Evolutionary conservation across 305 asterid species (phyloP).

Genomic region (Plantago coronopus): DNA sequence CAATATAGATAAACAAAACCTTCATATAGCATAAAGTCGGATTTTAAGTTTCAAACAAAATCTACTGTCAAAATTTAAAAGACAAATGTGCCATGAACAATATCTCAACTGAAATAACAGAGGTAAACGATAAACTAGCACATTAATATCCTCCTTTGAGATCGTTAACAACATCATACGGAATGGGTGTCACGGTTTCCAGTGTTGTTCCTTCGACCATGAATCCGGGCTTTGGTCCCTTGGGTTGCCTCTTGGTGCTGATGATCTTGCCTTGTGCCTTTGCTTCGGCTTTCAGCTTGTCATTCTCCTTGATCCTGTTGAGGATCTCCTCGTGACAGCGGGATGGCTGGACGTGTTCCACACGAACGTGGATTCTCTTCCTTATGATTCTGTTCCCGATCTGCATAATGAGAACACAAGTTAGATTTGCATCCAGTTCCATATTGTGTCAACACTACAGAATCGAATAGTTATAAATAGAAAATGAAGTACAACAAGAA

Average conservation of each 20-base stretch:
- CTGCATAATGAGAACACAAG: slow-evolving; percentile 19
- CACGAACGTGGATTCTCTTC: slow-evolving; percentile 73
- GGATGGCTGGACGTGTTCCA: slow-evolving; percentile 69
- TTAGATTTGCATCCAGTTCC: no score
- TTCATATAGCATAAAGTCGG: no score
- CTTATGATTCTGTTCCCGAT: slow-evolving; percentile 60
- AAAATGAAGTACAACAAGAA: no score
- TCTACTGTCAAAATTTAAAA: no score
- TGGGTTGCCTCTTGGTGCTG: slow-evolving; percentile 79
- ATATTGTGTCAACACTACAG: no score
- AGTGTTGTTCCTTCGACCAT: slow-evolving; percentile 71
- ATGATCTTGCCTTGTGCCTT: slow-evolving; percentile 64
- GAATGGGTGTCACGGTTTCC: slow-evolving; percentile 81
- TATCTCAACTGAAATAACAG: no score
- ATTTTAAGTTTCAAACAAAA: no score
- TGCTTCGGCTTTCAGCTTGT: slow-evolving; percentile 62
- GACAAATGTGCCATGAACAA: no score
- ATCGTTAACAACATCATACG: slow-evolving; percentile 80
- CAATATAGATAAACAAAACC: no score
- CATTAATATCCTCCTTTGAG: slow-evolving; percentile 76
- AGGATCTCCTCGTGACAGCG: slow-evolving; percentile 60
- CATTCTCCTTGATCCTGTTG: slow-evolving; percentile 52
- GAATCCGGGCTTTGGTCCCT: slow-evolving; percentile 78
- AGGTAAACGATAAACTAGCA: no score
- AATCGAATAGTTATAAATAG: no score